Evolutionary conservation across 345 rosid genomes (phyloP).

Genomic region (Eucalyptus decipiens): DNA sequence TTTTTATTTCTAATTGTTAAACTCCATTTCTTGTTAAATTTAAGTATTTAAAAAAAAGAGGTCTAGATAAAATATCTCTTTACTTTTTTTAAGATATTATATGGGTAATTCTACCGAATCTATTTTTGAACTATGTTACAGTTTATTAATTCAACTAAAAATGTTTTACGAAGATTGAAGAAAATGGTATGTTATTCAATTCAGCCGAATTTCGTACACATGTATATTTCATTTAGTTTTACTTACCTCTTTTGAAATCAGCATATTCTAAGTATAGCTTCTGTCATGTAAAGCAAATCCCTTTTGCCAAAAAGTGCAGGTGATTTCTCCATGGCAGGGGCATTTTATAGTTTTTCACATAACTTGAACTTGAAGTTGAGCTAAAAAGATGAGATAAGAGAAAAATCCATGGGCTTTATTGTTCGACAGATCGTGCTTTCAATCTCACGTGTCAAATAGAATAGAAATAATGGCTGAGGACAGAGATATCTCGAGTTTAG

Average conservation of each 20-base stretch:
- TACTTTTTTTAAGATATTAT: background rate
- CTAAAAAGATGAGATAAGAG: background rate
- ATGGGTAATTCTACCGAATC: background rate
- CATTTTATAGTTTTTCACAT: no score
- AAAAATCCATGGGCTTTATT: background rate
- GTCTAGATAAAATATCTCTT: background rate
- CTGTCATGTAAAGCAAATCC: background rate
- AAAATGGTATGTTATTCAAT: background rate
- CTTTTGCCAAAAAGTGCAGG: background rate
- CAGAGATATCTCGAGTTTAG: background rate
- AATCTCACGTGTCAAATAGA: background rate
- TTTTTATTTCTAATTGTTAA: background rate
- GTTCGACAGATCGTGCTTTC: background rate
- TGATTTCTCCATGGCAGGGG: no score
- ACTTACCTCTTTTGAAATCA: background rate
- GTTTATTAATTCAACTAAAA: background rate
- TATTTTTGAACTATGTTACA: background rate
- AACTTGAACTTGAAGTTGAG: background rate
- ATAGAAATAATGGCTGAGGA: fast-evolving
- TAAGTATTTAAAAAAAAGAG: background rate
- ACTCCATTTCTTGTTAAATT: background rate
- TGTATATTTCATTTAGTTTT: no score
- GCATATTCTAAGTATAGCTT: background rate
- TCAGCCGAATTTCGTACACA: background rate
- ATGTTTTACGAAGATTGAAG: background rate